These are phyloP conservation scores for Citrus reticulata DNA, from an alignment of 345 rosid genomes.

Conservation along the genomic window DNA sequence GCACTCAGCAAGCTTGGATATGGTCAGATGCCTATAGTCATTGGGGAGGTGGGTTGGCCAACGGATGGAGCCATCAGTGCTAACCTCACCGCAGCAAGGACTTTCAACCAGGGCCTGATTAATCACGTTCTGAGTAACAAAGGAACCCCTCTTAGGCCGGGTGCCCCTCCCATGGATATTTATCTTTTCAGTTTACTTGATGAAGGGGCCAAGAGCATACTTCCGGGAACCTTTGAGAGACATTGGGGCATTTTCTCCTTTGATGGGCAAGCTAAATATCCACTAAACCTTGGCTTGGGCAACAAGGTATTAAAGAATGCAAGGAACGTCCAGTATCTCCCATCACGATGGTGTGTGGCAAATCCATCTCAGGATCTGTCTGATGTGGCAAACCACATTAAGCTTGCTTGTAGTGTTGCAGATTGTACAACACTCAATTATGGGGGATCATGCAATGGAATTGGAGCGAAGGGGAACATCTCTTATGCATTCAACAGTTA, in stretches of 20 bases:
- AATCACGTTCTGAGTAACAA: constrained; percentile 60
- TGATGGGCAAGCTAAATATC: constrained; percentile 94
- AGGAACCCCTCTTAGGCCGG: constrained; percentile 93
- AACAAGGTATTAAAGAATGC: constrained; percentile 67
- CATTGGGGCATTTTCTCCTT: constrained; percentile 98
- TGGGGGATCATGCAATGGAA: constrained; percentile 84
- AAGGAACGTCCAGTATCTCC: constrained; percentile 68
- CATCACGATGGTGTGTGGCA: constrained; percentile 94
- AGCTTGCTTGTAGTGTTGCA: constrained; percentile 69
- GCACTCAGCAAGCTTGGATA: constrained; percentile 83
- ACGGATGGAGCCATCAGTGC: constrained; percentile 81
- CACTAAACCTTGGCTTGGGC: constrained; percentile 75
- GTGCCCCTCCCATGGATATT: constrained; percentile 66
- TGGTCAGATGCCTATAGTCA: constrained; percentile 82
- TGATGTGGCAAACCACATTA: constrained; percentile 62
- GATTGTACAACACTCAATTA: constrained; percentile 89
- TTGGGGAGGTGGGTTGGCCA: constrained; percentile 99
- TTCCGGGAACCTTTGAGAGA: constrained; percentile 92
- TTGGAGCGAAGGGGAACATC: constrained; percentile 80
- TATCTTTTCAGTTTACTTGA: constrained; percentile 90
- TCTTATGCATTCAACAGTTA: constrained; percentile 96
- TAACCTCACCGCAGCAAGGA: constrained; percentile 77
- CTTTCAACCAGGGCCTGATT: constrained; percentile 86
- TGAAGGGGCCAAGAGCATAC: constrained; percentile 78
- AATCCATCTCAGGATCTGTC: constrained; percentile 67